Evolutionary conservation across 371 early-diverging fungal species (phyloP).

Genomic region (Dentiscutata heterogama): DNA sequence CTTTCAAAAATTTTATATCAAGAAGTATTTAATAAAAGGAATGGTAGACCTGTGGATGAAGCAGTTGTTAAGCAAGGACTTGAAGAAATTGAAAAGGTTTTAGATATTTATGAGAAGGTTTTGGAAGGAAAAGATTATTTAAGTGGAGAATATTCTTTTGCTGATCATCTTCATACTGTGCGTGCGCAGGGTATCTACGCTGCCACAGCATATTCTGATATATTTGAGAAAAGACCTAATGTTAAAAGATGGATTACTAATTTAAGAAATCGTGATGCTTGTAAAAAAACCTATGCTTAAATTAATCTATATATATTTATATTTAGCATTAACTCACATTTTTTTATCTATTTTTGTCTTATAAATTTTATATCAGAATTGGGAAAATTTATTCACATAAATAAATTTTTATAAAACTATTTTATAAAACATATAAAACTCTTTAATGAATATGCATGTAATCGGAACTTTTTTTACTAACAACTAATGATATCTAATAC

Average conservation of each 20-base stretch:
- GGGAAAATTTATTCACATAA: too few species aligned
- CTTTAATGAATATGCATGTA: too few species aligned
- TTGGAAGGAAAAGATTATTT: constrained; percentile 48
- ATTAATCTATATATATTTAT: too few species aligned
- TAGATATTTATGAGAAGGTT: constrained; percentile 45
- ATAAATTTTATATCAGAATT: too few species aligned
- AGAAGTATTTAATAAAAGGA: not conserved
- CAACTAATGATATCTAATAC: too few species aligned
- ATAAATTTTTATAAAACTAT: too few species aligned
- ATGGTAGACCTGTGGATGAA: constrained; percentile 8
- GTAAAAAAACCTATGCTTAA: too few species aligned
- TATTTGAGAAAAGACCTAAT: constrained; percentile 7
- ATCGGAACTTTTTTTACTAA: too few species aligned
- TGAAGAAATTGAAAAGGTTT: not conserved
- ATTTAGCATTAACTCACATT: too few species aligned
- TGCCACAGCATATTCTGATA: not conserved
- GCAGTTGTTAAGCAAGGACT: not conserved
- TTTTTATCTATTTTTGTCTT: too few species aligned
- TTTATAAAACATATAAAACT: too few species aligned
- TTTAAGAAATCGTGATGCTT: not conserved
- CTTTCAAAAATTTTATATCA: not conserved
- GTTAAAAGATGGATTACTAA: constrained; percentile 20
- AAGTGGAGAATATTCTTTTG: constrained; percentile 40
- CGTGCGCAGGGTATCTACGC: not conserved
- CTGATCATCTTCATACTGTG: constrained; percentile 42